Evolutionary conservation across 1,139 yeast genomes (phyloP).

Genomic region (Candida smagusa): DNA sequence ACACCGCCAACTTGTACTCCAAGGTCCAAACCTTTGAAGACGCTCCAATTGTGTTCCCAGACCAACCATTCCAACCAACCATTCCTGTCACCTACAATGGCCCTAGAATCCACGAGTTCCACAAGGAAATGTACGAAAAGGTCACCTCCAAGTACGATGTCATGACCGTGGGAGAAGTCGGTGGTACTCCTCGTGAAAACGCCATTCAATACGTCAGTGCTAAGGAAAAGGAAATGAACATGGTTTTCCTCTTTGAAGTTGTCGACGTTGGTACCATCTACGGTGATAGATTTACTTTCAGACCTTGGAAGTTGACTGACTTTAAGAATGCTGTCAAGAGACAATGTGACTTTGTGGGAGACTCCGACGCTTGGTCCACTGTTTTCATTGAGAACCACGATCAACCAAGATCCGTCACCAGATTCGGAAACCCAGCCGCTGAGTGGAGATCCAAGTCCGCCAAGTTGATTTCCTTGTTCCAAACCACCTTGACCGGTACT

Average conservation of each 20-base stretch:
- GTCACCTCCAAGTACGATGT: conserved; percentile 48
- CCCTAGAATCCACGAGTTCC: conserved; percentile 56
- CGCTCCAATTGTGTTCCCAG: conserved; percentile 46
- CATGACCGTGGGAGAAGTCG: conserved; percentile 59
- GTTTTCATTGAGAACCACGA: conserved; percentile 58
- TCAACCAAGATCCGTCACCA: conserved; percentile 50
- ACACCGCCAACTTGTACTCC: conserved; percentile 52
- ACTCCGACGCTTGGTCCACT: conserved; percentile 61
- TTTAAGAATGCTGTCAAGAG: conserved; percentile 40
- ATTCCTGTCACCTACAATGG: conserved; percentile 36
- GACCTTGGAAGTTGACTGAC: conserved; percentile 36
- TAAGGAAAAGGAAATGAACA: conserved; percentile 46
- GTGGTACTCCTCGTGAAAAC: conserved; percentile 39
- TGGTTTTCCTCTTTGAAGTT: conserved; percentile 49
- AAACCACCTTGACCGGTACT: conserved; percentile 52
- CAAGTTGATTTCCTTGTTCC: conserved; percentile 47
- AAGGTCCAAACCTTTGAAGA: conserved; percentile 47
- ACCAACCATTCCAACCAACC: conserved; percentile 38
- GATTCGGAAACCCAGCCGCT: conserved; percentile 46
- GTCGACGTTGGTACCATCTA: conserved; percentile 41
- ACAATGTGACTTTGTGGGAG: conserved; percentile 38
- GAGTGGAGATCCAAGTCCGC: conserved; percentile 36
- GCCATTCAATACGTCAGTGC: conserved; percentile 49
- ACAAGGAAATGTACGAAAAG: conserved; percentile 47
- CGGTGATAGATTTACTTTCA: conserved; percentile 30